Percentiles rank a stretch among this genome's conserved stretches.
Evolutionary conservation across 2,329 filamentous ascomycete genomes (phyloP).

Genomic region (Colletotrichum cereale): DNA sequence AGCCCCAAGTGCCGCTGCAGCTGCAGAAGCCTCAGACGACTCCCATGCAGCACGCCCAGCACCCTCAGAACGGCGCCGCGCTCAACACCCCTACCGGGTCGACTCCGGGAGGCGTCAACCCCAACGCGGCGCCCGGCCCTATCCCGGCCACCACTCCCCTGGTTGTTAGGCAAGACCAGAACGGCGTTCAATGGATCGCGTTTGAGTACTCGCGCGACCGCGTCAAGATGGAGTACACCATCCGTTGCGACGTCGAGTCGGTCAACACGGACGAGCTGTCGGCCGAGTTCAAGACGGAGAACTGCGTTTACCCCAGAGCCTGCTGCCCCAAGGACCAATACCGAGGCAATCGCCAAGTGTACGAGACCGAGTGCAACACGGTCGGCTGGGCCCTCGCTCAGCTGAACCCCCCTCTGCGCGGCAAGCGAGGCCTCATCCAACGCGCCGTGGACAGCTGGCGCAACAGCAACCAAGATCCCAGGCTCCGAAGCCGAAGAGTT

Average conservation of each 20-base stretch:
- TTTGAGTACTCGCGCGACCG: constrained; percentile 98
- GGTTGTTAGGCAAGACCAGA: constrained; percentile 93
- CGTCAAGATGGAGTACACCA: constrained; percentile 99
- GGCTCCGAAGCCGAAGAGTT: constrained; percentile 90
- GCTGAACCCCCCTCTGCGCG: constrained; percentile 88
- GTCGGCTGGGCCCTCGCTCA: constrained; percentile 99
- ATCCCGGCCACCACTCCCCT: constrained; percentile 97
- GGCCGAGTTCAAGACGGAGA: constrained; percentile 95
- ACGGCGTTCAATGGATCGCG: constrained; percentile 98
- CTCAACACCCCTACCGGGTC: constrained; percentile 61
- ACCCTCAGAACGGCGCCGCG: constrained; percentile 57
- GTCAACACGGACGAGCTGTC: constrained; percentile 89
- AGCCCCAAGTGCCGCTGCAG: constrained; percentile 71
- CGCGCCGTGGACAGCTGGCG: constrained; percentile 98
- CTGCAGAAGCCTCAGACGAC: constrained; percentile 68
- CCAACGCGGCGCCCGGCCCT: constrained; percentile 92
- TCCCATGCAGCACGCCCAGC: constrained; percentile 54
- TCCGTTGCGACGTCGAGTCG: constrained; percentile 96
- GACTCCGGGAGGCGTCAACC: constrained; percentile 73
- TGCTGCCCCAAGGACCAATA: constrained; percentile 97
- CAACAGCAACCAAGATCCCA: constrained; percentile 97
- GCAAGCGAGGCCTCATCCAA: constrained; percentile 96
- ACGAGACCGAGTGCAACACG: constrained; percentile 98
- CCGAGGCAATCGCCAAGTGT: constrained; percentile 92
- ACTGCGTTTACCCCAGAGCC: constrained; percentile 96